Percentiles rank a stretch among this genome's conserved stretches.
phyloP scores from a whole-genome alignment of 2,329 filamentous ascomycete species.

The Chaetomiaceae sp. region DNA sequence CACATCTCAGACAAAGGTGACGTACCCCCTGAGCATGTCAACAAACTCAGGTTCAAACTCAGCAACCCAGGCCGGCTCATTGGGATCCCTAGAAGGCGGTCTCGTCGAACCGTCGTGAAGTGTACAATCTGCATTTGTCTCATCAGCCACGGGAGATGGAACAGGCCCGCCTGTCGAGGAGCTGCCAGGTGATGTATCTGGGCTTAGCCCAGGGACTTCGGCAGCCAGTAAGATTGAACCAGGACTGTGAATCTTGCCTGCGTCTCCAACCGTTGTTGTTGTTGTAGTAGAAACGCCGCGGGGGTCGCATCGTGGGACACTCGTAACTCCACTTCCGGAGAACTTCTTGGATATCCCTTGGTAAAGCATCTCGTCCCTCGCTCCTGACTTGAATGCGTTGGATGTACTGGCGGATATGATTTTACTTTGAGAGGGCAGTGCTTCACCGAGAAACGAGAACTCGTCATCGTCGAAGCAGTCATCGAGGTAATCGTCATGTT shows the following conservation, averaged over 20 bases:
- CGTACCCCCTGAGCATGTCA: constrained; percentile 27
- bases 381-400: constrained; percentile 10
- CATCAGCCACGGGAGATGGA: background rate
- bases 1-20: constrained; percentile 23
- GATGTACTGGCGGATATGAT: background rate
- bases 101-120: accelerated
- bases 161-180: no score
- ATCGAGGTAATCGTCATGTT: background rate
- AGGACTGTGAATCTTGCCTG: no score
- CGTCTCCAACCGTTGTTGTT: background rate
- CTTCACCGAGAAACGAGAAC: background rate
- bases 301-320: background rate
- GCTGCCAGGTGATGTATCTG: no score
- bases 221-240: no score
- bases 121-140: no score
- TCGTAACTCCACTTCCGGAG: background rate
- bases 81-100: background rate
- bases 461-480: constrained; percentile 1
- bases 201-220: no score
- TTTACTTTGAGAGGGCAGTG: background rate
- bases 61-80: constrained; percentile 27
- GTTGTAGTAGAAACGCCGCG: background rate
- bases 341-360: constrained; percentile 1
- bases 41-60: constrained; percentile 26
- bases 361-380: constrained; percentile 10